Percentiles rank a stretch among this genome's conserved stretches.
Evolutionary conservation across 176 grass and related monocot species (phyloP).

Genomic region (Leersia perrieri): DNA sequence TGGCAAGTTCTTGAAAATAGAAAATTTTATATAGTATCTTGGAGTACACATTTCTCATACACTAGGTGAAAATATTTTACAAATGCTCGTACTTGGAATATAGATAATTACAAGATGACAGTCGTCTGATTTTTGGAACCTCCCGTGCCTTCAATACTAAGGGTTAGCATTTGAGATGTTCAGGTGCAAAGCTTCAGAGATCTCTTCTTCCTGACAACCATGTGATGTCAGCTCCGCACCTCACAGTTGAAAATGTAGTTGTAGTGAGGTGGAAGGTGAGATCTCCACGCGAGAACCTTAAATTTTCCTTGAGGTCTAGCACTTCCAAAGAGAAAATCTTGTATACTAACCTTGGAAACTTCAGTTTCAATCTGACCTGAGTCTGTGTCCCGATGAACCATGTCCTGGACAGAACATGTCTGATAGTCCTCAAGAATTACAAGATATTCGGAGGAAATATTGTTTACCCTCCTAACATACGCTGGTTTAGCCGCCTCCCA

Average conservation of each 20-base stretch:
- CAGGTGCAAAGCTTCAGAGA: neutral
- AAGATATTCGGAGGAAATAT: neutral
- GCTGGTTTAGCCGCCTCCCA: neutral
- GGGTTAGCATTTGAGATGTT: too few relatives aligned
- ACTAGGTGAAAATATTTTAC: too few relatives aligned
- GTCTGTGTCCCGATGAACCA: neutral
- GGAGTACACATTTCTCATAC: too few relatives aligned
- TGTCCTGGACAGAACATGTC: neutral
- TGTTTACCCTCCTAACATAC: neutral
- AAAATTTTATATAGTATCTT: too few relatives aligned
- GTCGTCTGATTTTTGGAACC: too few relatives aligned
- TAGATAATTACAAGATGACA: too few relatives aligned
- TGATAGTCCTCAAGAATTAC: neutral
- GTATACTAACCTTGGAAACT: neutral
- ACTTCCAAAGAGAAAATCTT: constrained; percentile 1
- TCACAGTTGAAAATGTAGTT: neutral
- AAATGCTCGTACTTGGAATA: too few relatives aligned
- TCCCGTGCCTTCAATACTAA: too few relatives aligned
- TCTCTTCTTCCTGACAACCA: neutral
- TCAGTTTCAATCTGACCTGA: neutral
- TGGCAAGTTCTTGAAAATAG: too few relatives aligned
- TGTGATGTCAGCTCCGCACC: neutral
- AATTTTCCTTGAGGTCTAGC: constrained; percentile 3
- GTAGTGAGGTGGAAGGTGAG: constrained; percentile 16
- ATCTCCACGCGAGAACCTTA: constrained; percentile 6